Conservation (phyloP, 768 basidiomycete genomes). For the Leccinum subtestaceum region DNA sequence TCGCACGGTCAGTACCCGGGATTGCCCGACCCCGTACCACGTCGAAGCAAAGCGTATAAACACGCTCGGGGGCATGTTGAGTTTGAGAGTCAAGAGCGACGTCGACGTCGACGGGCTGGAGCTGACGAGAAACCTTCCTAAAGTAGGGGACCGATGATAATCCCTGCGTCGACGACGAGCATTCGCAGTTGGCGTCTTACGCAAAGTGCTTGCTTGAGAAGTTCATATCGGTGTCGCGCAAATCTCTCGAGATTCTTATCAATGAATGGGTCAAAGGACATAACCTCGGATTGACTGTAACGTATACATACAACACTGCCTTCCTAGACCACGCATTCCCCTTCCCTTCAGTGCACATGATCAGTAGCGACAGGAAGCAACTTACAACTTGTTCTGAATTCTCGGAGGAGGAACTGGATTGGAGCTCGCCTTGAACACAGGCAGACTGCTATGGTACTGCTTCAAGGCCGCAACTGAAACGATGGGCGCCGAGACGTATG, state of each 20-base stretch:
- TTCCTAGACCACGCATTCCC: too few relatives aligned
- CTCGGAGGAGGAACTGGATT: slow-evolving; percentile 33
- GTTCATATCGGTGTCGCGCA: not conserved
- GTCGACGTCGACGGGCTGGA: too few relatives aligned
- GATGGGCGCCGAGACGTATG: slow-evolving; percentile 53
- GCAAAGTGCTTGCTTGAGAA: slow-evolving; percentile 42
- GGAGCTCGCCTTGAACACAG: slow-evolving; percentile 44
- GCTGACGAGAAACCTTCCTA: too few relatives aligned
- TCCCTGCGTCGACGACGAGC: too few relatives aligned
- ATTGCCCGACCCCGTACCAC: too few relatives aligned
- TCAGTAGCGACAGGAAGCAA: not conserved
- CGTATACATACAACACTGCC: too few relatives aligned
- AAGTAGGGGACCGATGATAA: too few relatives aligned
- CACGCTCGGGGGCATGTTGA: too few relatives aligned
- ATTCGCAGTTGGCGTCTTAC: slow-evolving; percentile 43
- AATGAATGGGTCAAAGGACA: not conserved
- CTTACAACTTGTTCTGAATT: slow-evolving; percentile 41
- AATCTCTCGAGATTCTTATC: not conserved
- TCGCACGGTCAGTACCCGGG: too few relatives aligned
- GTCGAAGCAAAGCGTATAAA: too few relatives aligned
- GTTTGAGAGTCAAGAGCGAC: too few relatives aligned
- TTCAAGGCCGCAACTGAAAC: slow-evolving; percentile 52
- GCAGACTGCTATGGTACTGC: slow-evolving; percentile 38
- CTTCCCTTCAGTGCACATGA: not conserved
- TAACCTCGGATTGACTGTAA: too few relatives aligned